phyloP scores from a whole-genome alignment of 257 asterid species.

The Craterostigma plantagineum region DNA sequence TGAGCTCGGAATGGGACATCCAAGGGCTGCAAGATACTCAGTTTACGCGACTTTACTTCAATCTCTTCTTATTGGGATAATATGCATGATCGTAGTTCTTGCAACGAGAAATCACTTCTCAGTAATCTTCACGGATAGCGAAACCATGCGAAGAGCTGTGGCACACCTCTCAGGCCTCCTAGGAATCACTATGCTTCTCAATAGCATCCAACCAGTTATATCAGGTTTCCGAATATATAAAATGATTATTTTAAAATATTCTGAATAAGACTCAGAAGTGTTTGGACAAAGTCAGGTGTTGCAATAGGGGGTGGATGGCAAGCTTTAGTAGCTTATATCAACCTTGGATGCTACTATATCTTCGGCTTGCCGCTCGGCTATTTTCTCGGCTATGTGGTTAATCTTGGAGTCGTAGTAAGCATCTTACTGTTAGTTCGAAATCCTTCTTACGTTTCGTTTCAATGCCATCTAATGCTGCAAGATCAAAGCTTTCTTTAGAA shows the following conservation, averaged over 20 bases:
- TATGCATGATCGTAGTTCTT: conserved; percentile 44
- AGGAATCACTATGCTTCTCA: conserved; percentile 65
- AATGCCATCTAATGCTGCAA: too few relatives aligned
- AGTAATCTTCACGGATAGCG: conserved; percentile 43
- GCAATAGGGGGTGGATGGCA: conserved; percentile 99
- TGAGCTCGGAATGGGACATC: conserved; percentile 84
- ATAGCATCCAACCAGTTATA: conserved; percentile 85
- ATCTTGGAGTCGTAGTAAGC: conserved; percentile 62
- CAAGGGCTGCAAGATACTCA: conserved; percentile 71
- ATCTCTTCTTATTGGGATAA: conserved; percentile 49
- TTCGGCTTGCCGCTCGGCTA: conserved; percentile 77
- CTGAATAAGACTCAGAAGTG: neutral
- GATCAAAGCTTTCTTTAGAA: too few relatives aligned
- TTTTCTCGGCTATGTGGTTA: conserved; percentile 54
- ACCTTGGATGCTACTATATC: conserved; percentile 57
- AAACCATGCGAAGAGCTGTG: conserved; percentile 71
- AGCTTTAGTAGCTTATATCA: conserved; percentile 77
- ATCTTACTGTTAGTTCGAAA: too few relatives aligned
- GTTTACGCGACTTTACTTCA: conserved; percentile 48
- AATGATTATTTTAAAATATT: neutral
- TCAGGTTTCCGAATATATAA: conserved; percentile 30
- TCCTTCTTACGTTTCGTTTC: too few relatives aligned
- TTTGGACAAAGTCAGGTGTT: conserved; percentile 53
- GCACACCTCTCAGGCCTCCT: conserved; percentile 75
- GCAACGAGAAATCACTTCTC: conserved; percentile 58